phyloP scores from a whole-genome alignment of 208 protist species.

The Trypanosomatidae sp. region DNA sequence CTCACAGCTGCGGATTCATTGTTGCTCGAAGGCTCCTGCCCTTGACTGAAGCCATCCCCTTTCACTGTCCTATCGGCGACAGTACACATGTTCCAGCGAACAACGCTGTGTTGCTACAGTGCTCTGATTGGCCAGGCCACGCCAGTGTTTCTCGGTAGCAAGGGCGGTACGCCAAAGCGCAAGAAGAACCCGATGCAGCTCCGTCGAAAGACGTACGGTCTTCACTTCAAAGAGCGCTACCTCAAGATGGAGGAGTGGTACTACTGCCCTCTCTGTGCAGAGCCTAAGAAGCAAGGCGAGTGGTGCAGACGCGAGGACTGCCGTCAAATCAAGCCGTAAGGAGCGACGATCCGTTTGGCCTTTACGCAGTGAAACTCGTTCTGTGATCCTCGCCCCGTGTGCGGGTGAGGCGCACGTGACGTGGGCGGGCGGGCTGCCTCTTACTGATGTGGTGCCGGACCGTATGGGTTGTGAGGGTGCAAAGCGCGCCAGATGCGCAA shows the following conservation, averaged over 20 bases:
- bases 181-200: constrained; percentile 91
- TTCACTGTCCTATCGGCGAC: not conserved
- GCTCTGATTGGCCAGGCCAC: constrained; percentile 62
- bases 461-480: not conserved
- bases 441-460: not conserved
- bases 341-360: not conserved
- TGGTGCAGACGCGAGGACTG: constrained; percentile 91
- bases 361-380: not conserved
- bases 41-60: not conserved
- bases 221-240: constrained; percentile 92
- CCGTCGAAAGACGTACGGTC: constrained; percentile 78
- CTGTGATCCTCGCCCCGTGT: not conserved
- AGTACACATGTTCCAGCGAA: constrained; percentile 37
- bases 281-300: constrained; percentile 90
- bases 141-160: constrained; percentile 71
- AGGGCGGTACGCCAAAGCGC: constrained; percentile 89
- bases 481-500: not conserved
- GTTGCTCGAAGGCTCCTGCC: not conserved
- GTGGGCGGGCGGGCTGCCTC: not conserved
- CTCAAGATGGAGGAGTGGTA: constrained; percentile 91
- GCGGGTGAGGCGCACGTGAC: not conserved
- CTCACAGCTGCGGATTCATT: too few relatives aligned
- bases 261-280: constrained; percentile 90
- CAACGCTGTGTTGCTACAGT: constrained; percentile 20
- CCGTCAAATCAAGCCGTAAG: constrained; percentile 88